A percentile compares a stretch with the other conserved stretches of the same genome.
These are phyloP conservation scores for Talaromyces adpressus DNA, from an alignment of 495 filamentous ascomycete genomes.

Conservation along the genomic window DNA sequence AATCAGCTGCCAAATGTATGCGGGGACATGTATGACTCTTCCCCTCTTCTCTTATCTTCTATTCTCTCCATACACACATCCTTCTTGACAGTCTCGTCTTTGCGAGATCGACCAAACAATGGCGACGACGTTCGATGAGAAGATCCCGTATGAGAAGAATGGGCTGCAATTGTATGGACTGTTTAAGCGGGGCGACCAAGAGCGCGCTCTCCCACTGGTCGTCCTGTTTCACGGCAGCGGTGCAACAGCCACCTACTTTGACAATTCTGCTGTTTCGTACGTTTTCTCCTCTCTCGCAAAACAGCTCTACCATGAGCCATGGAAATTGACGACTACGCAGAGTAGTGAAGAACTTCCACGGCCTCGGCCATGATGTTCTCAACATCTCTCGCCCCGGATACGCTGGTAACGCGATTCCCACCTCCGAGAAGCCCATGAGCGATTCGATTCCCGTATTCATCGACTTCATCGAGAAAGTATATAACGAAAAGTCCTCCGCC, in stretches of 20 bases:
- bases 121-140: constrained; percentile 8
- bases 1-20: neutral
- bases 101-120: neutral
- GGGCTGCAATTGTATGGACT: constrained; percentile 7
- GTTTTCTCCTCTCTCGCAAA: neutral
- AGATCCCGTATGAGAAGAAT: constrained; percentile 7
- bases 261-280: constrained; percentile 10
- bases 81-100: neutral
- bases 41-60: neutral
- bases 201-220: constrained; percentile 7
- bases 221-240: constrained; percentile 13
- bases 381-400: constrained; percentile 13
- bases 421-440: constrained; percentile 5
- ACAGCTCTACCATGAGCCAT: too few relatives aligned
- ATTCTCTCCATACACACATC: neutral
- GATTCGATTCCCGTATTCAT: constrained; percentile 7
- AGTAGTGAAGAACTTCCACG: constrained; percentile 3
- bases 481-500: constrained; percentile 3
- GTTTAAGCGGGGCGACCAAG: constrained; percentile 5
- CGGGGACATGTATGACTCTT: neutral
- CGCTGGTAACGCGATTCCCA: constrained; percentile 10
- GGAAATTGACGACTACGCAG: neutral
- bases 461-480: constrained; percentile 10
- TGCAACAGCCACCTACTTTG: constrained; percentile 13
- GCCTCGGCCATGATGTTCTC: constrained; percentile 12